Conservation (phyloP, 768 basidiomycete genomes). For the Suillus sp. region DNA sequence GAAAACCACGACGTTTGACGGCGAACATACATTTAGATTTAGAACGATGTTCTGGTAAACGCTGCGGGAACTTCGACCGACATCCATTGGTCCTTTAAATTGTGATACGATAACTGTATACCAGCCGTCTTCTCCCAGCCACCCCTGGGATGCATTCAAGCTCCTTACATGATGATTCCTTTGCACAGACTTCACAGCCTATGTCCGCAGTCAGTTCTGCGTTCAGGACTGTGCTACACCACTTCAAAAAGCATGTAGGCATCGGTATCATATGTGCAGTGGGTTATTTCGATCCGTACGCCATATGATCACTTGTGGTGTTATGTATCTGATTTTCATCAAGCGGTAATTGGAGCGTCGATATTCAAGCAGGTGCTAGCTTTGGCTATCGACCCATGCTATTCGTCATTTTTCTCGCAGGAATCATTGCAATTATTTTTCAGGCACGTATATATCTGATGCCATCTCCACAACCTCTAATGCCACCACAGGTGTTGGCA, state of each 20-base stretch:
- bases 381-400: constrained; percentile 49
- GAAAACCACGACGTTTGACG: no score
- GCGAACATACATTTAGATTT: no score
- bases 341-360: constrained; percentile 47
- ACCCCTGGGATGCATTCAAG: constrained; percentile 30
- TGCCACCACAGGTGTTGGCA: constrained; percentile 34
- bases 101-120: neutral
- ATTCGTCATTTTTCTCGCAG: constrained; percentile 48
- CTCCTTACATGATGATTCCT: constrained; percentile 16
- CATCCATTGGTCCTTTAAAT: constrained; percentile 3
- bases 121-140: constrained; percentile 26
- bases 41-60: no score
- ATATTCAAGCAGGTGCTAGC: constrained; percentile 42
- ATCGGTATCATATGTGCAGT: constrained; percentile 42
- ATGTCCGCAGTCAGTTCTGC: constrained; percentile 12
- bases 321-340: neutral
- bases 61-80: no score
- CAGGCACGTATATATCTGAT: constrained; percentile 27
- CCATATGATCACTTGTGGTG: neutral
- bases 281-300: constrained; percentile 40
- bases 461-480: neutral
- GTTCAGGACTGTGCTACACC: constrained; percentile 24
- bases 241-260: constrained; percentile 38
- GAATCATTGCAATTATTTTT: constrained; percentile 45
- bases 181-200: constrained; percentile 12